Conservation (phyloP, 2,329 filamentous ascomycete species). For the Sclerotinia subarctica region DNA sequence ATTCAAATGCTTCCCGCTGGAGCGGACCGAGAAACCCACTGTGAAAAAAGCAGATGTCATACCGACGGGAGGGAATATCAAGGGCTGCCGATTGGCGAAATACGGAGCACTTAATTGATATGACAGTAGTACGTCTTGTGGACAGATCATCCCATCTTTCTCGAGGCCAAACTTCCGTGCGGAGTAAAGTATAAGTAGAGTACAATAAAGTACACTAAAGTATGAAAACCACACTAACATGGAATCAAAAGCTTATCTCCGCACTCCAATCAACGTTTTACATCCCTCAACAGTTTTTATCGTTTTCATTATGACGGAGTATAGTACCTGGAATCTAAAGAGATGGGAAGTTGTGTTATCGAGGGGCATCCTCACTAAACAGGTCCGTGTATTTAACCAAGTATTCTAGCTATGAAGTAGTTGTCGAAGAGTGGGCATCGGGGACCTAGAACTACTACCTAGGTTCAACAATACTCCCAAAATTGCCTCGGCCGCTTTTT, state of each 20-base stretch:
- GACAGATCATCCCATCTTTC: slow-evolving; percentile 21
- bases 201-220: too few species aligned
- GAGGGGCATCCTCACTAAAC: background rate
- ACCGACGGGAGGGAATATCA: slow-evolving; percentile 14
- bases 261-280: background rate
- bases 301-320: background rate
- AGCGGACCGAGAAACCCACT: slow-evolving; percentile 15
- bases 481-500: background rate
- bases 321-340: background rate
- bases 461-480: background rate
- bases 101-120: background rate
- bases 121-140: slow-evolving; percentile 2
- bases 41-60: background rate
- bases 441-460: background rate
- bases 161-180: slow-evolving; percentile 13
- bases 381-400: background rate
- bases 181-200: too few species aligned
- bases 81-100: slow-evolving; percentile 10
- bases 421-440: background rate
- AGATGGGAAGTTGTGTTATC: background rate
- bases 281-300: background rate
- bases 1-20: background rate
- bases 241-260: slow-evolving; percentile 14
- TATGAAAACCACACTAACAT: slow-evolving; percentile 4
- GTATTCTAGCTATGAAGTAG: background rate